Percentiles rank a stretch among this genome's conserved stretches.
These are phyloP conservation scores for Picea mariana DNA, from an alignment of 83 land plant species.

Conservation along the genomic window DNA sequence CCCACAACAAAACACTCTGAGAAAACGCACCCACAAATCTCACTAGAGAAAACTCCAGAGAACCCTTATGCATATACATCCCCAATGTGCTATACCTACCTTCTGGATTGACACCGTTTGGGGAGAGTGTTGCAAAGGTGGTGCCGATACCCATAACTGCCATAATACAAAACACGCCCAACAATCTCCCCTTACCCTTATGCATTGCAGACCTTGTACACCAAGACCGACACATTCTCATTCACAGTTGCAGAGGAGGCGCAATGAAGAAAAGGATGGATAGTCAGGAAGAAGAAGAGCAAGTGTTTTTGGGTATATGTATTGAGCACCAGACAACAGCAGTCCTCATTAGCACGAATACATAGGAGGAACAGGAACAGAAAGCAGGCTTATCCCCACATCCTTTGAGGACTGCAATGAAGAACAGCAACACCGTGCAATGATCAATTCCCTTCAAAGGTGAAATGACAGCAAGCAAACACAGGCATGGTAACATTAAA, in stretches of 20 bases:
- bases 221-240: background rate
- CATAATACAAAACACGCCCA: background rate
- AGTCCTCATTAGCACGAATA: no score
- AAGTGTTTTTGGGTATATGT: background rate
- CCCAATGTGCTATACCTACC: background rate
- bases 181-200: background rate
- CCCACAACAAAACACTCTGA: no score
- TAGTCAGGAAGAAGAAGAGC: background rate
- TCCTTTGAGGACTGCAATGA: no score
- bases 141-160: no score
- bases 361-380: background rate
- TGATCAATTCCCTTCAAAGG: no score
- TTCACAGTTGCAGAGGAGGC: background rate
- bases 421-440: no score
- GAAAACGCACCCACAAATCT: no score
- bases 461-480: background rate
- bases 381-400: background rate
- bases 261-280: background rate
- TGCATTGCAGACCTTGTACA: background rate
- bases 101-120: background rate
- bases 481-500: background rate
- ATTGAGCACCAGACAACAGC: background rate
- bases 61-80: background rate
- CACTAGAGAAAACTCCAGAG: background rate
- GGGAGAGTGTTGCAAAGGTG: slow-evolving; percentile 6